phyloP scores from a whole-genome alignment of 257 asterid species.

The Petunia axillaris region DNA sequence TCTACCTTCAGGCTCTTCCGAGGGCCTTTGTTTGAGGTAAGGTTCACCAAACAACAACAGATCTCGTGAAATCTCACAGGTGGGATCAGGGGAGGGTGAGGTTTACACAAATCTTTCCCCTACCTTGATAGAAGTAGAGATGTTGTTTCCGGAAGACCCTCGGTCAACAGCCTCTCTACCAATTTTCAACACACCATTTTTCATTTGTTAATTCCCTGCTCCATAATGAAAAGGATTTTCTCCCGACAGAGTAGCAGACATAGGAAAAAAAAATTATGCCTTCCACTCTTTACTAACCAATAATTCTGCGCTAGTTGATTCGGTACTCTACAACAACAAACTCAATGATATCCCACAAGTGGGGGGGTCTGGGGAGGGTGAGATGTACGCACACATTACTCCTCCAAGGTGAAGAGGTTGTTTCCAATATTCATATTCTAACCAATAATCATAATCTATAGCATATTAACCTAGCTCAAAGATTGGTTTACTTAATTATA shows the following conservation, averaged over 20 bases:
- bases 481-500: background rate
- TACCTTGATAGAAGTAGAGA: too few species aligned
- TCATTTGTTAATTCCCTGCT: background rate
- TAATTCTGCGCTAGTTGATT: background rate
- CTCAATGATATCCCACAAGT: too few species aligned
- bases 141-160: too few species aligned
- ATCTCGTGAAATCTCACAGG: too few species aligned
- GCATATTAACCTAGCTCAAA: background rate
- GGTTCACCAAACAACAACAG: too few species aligned
- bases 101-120: too few species aligned
- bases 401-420: too few species aligned
- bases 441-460: background rate
- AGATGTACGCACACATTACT: too few species aligned
- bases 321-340: background rate
- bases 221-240: background rate
- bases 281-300: background rate
- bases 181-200: background rate
- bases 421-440: background rate
- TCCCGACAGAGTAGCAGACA: background rate
- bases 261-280: background rate
- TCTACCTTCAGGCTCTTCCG: background rate
- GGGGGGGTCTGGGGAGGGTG: too few species aligned
- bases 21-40: too few species aligned
- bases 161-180: too few species aligned
- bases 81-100: too few species aligned